Evolutionary conservation across 2,329 filamentous ascomycete species (phyloP).

Genomic region (Xylaria sp.): DNA sequence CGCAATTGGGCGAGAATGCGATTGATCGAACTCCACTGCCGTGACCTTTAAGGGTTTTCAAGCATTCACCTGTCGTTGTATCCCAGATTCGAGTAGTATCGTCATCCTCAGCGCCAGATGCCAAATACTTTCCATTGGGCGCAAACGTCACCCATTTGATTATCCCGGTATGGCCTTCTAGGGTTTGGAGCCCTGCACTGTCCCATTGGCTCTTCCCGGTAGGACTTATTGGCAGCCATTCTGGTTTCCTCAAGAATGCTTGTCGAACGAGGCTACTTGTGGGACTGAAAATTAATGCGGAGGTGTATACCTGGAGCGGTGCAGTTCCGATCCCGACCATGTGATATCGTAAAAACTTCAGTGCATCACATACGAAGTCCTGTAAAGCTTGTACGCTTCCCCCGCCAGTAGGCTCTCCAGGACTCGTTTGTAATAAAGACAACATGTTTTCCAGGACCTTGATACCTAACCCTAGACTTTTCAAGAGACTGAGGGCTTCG

Average conservation of each 20-base stretch:
- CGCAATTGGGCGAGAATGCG: background rate
- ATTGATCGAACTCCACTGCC: background rate
- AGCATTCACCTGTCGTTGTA: background rate
- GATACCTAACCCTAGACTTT: background rate
- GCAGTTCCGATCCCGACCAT: constrained; percentile 14
- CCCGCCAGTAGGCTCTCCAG: too few relatives aligned
- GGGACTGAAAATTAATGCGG: constrained; percentile 29
- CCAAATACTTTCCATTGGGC: background rate
- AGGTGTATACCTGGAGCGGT: constrained; percentile 28
- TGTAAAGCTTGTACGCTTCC: constrained; percentile 9
- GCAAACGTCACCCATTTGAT: background rate
- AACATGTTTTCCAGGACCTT: constrained; percentile 20
- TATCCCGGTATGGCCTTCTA: background rate
- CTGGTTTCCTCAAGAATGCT: constrained; percentile 22
- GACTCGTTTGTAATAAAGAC: constrained; percentile 4
- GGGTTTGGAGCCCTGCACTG: background rate
- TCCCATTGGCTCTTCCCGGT: constrained; percentile 4
- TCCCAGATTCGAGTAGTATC: background rate
- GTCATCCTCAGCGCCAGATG: background rate
- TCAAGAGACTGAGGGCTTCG: constrained; percentile 48
- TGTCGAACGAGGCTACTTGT: constrained; percentile 6
- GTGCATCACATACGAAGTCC: constrained; percentile 9
- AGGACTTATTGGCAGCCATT: constrained; percentile 19
- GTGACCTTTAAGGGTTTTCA: background rate
- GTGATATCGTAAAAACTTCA: background rate